Evolutionary conservation across 1,284 basidiomycete genomes (phyloP), one percentile per base, ranked within the genome.

Genomic region (Pterulicium gracile): DNA sequence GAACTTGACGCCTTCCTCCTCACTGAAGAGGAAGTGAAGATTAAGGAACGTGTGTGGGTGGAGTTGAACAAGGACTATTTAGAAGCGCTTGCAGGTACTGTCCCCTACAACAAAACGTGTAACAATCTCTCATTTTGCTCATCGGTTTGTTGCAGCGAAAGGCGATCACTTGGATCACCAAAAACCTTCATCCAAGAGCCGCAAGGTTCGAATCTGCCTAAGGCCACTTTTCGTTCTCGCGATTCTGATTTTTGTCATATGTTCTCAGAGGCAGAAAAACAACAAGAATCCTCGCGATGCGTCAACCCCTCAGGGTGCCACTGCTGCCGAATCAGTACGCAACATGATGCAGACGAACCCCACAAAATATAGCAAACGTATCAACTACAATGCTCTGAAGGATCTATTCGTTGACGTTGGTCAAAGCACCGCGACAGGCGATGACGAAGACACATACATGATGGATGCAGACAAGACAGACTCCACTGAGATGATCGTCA

Each of bases 31-130:
- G 95, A 98, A 63, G 84, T 90, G 3, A 79, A 76, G 59, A 77
- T 92, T 58, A 96, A 94, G 61, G 92, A 95, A 58, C 81, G 93
- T 20, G 81, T 98, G 15, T 98, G 96, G 96, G 88, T 98, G 51
- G 92, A 95, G 64, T 74, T 93, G 60, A 98, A 98, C 65, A 79
- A 79, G 53, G 92, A 96, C 46, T 98, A 96, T 67, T 67, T 98
- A 44, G 89, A 96, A 61, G 82, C 87, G 23, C 71, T 94, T 41
- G 90, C 89, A 50, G 80, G 88, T 89, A 58, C 62, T 79, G 70
- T 34, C 47, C 13, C 47, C 24, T 43, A 42, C 47, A n/a, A n/a
- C n/a, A n/a, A n/a, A n/a, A n/a, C n/a, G n/a, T n/a, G n/a, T n/a
- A n/a, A 49, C 46, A 32, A 12, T 50, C 57, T 48, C 47, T 52